A percentile compares a stretch with the other conserved stretches of the same genome.
Evolutionary conservation across 345 rosid species (phyloP).

Genomic region (Clausena lansium): DNA sequence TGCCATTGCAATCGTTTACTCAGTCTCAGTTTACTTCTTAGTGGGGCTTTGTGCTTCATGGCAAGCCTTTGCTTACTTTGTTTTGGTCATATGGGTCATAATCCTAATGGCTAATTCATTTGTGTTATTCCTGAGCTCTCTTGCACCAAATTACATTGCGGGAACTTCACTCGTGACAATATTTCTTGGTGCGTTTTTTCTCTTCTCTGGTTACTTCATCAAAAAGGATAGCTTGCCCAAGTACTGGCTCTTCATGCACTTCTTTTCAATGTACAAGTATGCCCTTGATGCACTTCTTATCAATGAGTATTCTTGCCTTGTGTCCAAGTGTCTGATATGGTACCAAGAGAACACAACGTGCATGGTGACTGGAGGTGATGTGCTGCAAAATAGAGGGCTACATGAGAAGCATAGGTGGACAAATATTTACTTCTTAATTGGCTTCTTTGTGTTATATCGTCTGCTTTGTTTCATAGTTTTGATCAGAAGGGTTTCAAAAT

Average conservation of each 20-base stretch:
- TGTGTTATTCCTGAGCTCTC: constrained; percentile 79
- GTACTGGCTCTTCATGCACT: constrained; percentile 95
- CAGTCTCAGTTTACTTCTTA: constrained; percentile 69
- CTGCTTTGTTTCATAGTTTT: constrained; percentile 66
- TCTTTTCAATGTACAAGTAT: constrained; percentile 89
- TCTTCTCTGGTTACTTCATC: constrained; percentile 93
- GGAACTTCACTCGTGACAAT: constrained; percentile 79
- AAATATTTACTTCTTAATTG: constrained; percentile 67
- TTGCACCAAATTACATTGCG: constrained; percentile 87
- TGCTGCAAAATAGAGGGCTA: constrained; percentile 67
- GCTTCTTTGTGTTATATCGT: constrained; percentile 83
- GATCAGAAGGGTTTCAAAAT: constrained; percentile 73
- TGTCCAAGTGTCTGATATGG: constrained; percentile 62
- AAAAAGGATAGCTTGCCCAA: constrained; percentile 73
- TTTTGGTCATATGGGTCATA: constrained; percentile 72
- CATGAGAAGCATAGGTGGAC: constrained; percentile 67
- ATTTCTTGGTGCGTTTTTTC: constrained; percentile 71
- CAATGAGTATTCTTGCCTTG: constrained; percentile 86
- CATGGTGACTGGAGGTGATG: constrained; percentile 68
- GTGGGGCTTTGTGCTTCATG: constrained; percentile 81
- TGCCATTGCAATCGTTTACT: constrained; percentile 59
- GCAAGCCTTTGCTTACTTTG: constrained; percentile 77
- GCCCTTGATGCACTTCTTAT: constrained; percentile 82
- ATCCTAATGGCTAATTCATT: constrained; percentile 90
- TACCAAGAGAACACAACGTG: constrained; percentile 48